A percentile compares a stretch with the other conserved stretches of the same genome.
Evolutionary conservation across 2,329 filamentous ascomycete species (phyloP).

Genomic region (Botrytis porri): DNA sequence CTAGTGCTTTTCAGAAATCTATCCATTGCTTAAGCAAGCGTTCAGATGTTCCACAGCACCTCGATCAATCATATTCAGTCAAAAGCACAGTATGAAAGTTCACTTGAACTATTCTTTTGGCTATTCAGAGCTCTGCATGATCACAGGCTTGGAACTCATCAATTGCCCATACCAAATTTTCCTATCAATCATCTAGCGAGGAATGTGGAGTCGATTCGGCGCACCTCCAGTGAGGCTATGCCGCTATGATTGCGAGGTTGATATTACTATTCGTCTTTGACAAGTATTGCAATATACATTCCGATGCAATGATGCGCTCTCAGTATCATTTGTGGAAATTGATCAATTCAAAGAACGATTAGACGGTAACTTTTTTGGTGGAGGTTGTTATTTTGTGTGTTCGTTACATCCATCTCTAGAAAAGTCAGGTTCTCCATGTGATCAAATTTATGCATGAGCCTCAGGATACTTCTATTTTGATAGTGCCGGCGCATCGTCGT

Average conservation of each 20-base stretch:
- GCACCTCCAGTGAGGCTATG: background rate
- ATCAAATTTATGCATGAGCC: background rate
- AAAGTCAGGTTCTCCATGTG: background rate
- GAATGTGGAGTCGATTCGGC: background rate
- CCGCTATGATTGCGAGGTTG: background rate
- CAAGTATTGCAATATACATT: background rate
- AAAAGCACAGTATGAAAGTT: background rate
- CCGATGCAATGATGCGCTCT: background rate
- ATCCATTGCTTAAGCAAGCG: background rate
- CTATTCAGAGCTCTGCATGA: background rate
- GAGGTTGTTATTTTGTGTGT: background rate
- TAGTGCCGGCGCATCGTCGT: background rate
- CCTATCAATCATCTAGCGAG: background rate
- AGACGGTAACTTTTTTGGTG: background rate
- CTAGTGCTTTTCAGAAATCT: background rate
- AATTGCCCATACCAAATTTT: background rate
- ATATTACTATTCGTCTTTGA: background rate
- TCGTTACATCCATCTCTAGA: background rate
- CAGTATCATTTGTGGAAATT: background rate
- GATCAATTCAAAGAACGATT: background rate
- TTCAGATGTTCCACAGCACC: background rate
- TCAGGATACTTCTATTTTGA: background rate
- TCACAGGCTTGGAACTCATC: background rate
- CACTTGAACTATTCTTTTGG: background rate
- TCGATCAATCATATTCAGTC: background rate